phyloP scores from a whole-genome alignment of 805 yeast genomes.

The Hanseniaspora valbyensis region DNA sequence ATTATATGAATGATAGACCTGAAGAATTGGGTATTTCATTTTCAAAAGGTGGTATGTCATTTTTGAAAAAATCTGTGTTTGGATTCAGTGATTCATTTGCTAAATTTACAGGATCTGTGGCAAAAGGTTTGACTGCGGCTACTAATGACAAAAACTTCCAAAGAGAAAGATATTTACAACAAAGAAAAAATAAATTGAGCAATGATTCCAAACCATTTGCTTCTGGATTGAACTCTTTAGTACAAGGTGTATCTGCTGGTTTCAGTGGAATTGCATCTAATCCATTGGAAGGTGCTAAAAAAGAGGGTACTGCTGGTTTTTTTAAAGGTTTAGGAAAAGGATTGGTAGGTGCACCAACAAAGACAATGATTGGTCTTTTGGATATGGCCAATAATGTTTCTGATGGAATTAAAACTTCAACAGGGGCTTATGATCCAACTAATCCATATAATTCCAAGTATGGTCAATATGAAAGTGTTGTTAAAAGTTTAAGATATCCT shows the following conservation, averaged over 20 bases:
- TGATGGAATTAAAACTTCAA: slow-evolving; percentile 86
- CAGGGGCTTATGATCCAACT: slow-evolving; percentile 27
- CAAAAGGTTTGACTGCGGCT: slow-evolving; percentile 85
- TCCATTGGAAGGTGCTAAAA: slow-evolving; percentile 81
- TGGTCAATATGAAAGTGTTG: slow-evolving; percentile 38
- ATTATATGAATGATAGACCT: slow-evolving; percentile 86
- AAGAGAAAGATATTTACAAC: slow-evolving; percentile 61
- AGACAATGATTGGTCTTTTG: slow-evolving; percentile 88
- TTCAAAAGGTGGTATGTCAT: slow-evolving; percentile 92
- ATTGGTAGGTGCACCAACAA: slow-evolving; percentile 88
- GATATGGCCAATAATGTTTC: slow-evolving; percentile 87
- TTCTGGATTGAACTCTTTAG: slow-evolving; percentile 77
- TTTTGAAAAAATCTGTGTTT: slow-evolving; percentile 85
- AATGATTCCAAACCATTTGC: slow-evolving; percentile 80
- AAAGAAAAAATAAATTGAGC: slow-evolving; percentile 65
- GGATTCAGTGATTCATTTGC: slow-evolving; percentile 91
- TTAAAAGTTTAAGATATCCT: slow-evolving; percentile 74
- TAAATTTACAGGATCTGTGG: slow-evolving; percentile 83
- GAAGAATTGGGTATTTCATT: slow-evolving; percentile 90
- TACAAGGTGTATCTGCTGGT: slow-evolving; percentile 80
- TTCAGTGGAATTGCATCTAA: slow-evolving; percentile 80
- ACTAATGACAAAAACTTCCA: slow-evolving; percentile 82
- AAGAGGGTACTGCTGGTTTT: slow-evolving; percentile 84
- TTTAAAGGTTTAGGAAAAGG: slow-evolving; percentile 92
- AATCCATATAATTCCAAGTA: slow-evolving; percentile 7